Percentiles rank a stretch among this genome's conserved stretches.
Evolutionary conservation across 768 basidiomycete species (phyloP).

Genomic region (Podaxis rugospora): DNA sequence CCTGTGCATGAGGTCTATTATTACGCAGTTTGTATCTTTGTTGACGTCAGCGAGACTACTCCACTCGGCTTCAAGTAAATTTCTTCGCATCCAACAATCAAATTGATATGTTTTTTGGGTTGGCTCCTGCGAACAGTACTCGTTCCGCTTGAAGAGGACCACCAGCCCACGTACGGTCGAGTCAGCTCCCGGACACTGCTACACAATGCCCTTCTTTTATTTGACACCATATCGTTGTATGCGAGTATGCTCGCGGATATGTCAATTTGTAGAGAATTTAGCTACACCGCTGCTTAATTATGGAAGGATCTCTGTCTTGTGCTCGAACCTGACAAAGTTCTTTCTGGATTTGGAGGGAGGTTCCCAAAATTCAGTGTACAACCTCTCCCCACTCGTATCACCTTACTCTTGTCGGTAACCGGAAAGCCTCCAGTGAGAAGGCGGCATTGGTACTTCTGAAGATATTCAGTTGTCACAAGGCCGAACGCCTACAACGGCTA

Average conservation of each 20-base stretch:
- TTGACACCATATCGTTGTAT: too few relatives aligned
- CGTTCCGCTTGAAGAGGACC: too few relatives aligned
- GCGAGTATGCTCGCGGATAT: too few relatives aligned
- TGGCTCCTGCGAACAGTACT: too few relatives aligned
- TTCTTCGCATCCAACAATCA: too few relatives aligned
- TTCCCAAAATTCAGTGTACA: not conserved
- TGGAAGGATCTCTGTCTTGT: not conserved
- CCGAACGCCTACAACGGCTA: not conserved
- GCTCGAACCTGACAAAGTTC: not conserved
- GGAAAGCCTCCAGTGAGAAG: not conserved
- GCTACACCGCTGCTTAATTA: not conserved
- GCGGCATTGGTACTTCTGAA: not conserved
- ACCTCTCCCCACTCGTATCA: not conserved
- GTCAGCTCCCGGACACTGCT: too few relatives aligned
- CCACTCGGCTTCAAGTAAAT: too few relatives aligned
- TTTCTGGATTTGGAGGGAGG: not conserved
- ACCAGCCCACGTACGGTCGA: too few relatives aligned
- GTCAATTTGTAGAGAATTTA: too few relatives aligned
- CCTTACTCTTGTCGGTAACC: not conserved
- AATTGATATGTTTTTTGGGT: too few relatives aligned
- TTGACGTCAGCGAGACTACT: not conserved
- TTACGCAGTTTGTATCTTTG: constrained; percentile 1
- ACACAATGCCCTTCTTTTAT: too few relatives aligned
- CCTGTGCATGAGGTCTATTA: not conserved
- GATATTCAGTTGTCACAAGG: not conserved